Percentiles rank a stretch among this genome's conserved stretches.
phyloP scores from a whole-genome alignment of 352 stramenopile genomes.

The Globisporangium middletonii region DNA sequence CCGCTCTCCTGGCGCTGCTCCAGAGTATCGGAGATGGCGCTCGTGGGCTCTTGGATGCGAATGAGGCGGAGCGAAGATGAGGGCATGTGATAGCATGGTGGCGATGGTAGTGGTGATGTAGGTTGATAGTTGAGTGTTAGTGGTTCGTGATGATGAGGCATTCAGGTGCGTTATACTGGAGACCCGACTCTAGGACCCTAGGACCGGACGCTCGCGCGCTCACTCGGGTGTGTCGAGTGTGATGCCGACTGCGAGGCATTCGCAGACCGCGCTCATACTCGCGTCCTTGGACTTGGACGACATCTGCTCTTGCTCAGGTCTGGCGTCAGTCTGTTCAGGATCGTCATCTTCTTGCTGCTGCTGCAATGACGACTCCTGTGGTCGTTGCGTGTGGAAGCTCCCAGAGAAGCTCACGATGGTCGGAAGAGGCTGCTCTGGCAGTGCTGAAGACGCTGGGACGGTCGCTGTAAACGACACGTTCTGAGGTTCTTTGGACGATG shows the following conservation, averaged over 20 bases:
- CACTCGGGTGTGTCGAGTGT: conserved; percentile 28
- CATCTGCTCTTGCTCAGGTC: neutral
- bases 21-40: too few relatives aligned
- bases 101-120: too few relatives aligned
- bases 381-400: conserved; percentile 14
- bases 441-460: neutral
- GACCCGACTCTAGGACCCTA: too few relatives aligned
- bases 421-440: neutral
- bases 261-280: neutral
- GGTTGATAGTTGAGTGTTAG: too few relatives aligned
- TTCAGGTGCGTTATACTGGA: neutral
- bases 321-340: neutral
- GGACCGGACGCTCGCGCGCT: neutral
- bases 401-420: conserved; percentile 30
- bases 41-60: too few relatives aligned
- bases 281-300: neutral
- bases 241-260: conserved; percentile 13
- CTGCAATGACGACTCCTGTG: too few relatives aligned
- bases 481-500: neutral
- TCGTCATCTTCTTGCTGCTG: neutral
- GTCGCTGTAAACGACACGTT: neutral
- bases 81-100: too few relatives aligned
- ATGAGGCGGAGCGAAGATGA: too few relatives aligned
- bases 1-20: too few relatives aligned
- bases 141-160: too few relatives aligned